Evolutionary conservation across 371 early-diverging fungal species (phyloP), one percentile per base, ranked within the genome.

Genomic region (Capillidium rhysosporum): DNA sequence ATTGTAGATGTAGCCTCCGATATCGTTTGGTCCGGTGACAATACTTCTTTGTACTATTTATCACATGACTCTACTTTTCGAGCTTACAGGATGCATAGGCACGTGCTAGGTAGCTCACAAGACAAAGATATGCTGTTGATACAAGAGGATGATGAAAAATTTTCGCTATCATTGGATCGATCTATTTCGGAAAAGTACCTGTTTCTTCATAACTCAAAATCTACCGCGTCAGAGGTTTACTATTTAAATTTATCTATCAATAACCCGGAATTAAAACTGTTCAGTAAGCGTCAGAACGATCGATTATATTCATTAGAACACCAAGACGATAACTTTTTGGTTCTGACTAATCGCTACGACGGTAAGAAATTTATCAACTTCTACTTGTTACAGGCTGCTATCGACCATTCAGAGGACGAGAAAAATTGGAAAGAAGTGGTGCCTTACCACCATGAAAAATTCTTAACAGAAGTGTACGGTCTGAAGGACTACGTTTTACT

Each of bases 131-230:
- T 49, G n/a, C 40, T 74, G 5, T 45, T 77, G 16, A 73, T 68
- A 44, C 69, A 77, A 43, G 79, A 78, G 48, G 47, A 41, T 10
- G 79, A 78, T 60, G 72, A 72, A 55, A 77, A 74, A 73, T 78
- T 71, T 40, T 74, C 59, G 45, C 31, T 78, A 25, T 63, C 71
- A 1, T 31, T 78, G 52, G 67, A 68, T 26, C 75, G 71, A 46
- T 63, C 67, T 0, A 64, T 65, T 46, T 63, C 71, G 34, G 65
- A 65, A 29, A 59, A 62, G 47, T 76, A 65, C 58, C 63, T 78
- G 39, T 48, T 77, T 28, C 55, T 77, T 46, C 66, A 69, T 47
- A 53, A 69, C 16, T 51, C 66, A 9, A 76, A 73, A 0, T 76
- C 76, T 51, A 62, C 75, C 28, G 74, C 77, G 5, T 69, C 71